These are phyloP conservation scores for Hypoxylon sp. DNA, from an alignment of 2,329 filamentous ascomycete genomes.

Conservation along the genomic window DNA sequence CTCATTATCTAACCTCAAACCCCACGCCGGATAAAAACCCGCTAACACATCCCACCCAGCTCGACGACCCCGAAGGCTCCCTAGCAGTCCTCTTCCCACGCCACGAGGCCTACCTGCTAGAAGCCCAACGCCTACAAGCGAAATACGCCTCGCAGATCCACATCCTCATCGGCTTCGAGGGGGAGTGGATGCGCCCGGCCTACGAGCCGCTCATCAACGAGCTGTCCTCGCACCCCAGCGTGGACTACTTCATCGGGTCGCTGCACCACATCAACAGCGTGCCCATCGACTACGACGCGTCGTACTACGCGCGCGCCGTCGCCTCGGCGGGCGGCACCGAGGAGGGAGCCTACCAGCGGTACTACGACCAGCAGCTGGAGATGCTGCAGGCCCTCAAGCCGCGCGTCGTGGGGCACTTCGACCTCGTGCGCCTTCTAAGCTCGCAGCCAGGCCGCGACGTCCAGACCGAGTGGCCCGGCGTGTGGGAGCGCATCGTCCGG, in stretches of 20 bases:
- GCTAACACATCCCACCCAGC: constrained; percentile 58
- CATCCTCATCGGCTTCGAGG: constrained; percentile 91
- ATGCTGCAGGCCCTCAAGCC: constrained; percentile 84
- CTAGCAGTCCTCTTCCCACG: constrained; percentile 66
- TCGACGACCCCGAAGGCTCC: constrained; percentile 64
- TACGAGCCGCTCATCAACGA: constrained; percentile 70
- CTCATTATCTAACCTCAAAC: not conserved
- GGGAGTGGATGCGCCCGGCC: constrained; percentile 87
- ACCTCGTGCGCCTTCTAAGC: constrained; percentile 87
- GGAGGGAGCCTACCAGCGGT: constrained; percentile 81
- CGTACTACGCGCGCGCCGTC: constrained; percentile 76
- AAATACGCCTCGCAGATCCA: constrained; percentile 80
- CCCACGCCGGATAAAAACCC: constrained; percentile 1
- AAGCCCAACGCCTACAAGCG: constrained; percentile 79
- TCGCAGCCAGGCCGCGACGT: constrained; percentile 75
- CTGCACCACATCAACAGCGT: constrained; percentile 90
- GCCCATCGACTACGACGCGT: constrained; percentile 88
- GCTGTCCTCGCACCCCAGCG: constrained; percentile 71
- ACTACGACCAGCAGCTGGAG: constrained; percentile 88
- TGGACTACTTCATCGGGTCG: constrained; percentile 94
- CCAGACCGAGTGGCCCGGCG: constrained; percentile 65
- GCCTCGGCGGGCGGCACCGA: constrained; percentile 65
- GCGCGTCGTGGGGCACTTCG: constrained; percentile 91
- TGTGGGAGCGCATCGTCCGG: constrained; percentile 81
- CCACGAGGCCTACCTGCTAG: constrained; percentile 80